phyloP scores from a whole-genome alignment of 2,329 filamentous ascomycete genomes.

The Stemphylium lycopersici region DNA sequence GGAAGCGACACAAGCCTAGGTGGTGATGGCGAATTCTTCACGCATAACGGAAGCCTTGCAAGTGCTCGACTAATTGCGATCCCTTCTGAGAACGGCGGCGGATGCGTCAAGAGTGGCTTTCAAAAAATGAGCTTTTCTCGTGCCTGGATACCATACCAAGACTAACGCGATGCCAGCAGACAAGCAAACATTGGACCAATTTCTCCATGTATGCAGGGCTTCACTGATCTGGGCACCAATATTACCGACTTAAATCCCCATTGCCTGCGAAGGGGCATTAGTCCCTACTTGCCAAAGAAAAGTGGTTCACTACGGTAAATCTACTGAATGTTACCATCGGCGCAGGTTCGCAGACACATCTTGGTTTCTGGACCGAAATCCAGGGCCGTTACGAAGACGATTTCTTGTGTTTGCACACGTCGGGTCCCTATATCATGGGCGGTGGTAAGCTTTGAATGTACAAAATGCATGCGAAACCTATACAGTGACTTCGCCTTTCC shows the following conservation, averaged over 20 bases:
- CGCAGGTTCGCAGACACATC: not conserved
- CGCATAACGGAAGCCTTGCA: constrained; percentile 7
- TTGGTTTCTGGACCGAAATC: constrained; percentile 8
- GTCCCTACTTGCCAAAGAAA: constrained; percentile 4
- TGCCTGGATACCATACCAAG: not conserved
- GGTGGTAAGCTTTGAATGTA: not conserved
- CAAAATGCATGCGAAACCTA: too few species aligned
- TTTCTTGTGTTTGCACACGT: constrained; percentile 6
- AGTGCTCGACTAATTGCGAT: constrained; percentile 1
- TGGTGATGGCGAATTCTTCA: constrained; percentile 7
- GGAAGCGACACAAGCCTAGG: constrained; percentile 7
- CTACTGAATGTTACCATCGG: constrained; percentile 7
- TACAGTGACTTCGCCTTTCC: too few species aligned
- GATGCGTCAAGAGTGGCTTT: constrained; percentile 4
- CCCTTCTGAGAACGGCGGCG: constrained; percentile 7
- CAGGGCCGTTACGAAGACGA: constrained; percentile 4
- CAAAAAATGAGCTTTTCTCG: not conserved
- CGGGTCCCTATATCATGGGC: constrained; percentile 7
- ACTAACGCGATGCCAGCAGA: not conserved
- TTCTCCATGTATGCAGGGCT: constrained; percentile 9
- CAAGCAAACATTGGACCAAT: constrained; percentile 7
- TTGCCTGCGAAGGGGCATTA: constrained; percentile 5
- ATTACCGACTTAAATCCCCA: constrained; percentile 4
- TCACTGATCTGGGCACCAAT: constrained; percentile 1
- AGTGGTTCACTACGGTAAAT: constrained; percentile 6